These are phyloP conservation scores for Coffea eugenioides DNA, from an alignment of 257 asterid species.

Conservation along the genomic window DNA sequence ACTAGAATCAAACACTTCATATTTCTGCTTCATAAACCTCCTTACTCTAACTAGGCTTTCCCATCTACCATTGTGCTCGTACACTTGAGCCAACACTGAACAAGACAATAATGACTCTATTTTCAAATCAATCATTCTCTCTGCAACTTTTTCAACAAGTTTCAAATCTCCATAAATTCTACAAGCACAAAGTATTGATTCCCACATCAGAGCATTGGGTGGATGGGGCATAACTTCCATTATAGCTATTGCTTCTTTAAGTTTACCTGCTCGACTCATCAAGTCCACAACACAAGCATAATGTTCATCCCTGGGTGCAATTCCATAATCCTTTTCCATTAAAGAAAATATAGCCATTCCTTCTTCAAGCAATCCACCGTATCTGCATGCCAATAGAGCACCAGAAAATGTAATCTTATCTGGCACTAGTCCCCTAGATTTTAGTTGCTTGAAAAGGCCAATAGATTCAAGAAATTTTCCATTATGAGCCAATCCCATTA, in stretches of 20 bases:
- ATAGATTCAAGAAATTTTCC: conserved; percentile 53
- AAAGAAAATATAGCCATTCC: conserved; percentile 45
- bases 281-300: conserved; percentile 40
- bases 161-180: conserved; percentile 38
- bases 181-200: conserved; percentile 49
- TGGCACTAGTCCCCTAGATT: conserved; percentile 45
- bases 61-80: conserved; percentile 59
- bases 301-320: conserved; percentile 50
- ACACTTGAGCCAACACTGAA: conserved; percentile 46
- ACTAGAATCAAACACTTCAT: conserved; percentile 42
- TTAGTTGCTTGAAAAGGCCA: conserved; percentile 38
- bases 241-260: conserved; percentile 45
- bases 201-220: conserved; percentile 44
- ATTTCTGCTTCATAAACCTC: conserved; percentile 40
- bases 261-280: conserved; percentile 48
- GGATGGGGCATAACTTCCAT: conserved; percentile 35
- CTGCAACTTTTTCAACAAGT: conserved; percentile 45
- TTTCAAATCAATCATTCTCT: conserved; percentile 50
- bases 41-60: conserved; percentile 66
- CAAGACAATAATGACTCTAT: conserved; percentile 47
- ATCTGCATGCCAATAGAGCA: conserved; percentile 55
- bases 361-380: conserved; percentile 49
- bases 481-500: conserved; percentile 48
- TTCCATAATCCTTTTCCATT: conserved; percentile 50
- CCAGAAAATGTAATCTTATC: conserved; percentile 50